Percentiles rank a stretch among this genome's conserved stretches.
These are phyloP conservation scores for Penicillium sp. DNA, from an alignment of 2,329 filamentous ascomycete genomes.

Conservation along the genomic window DNA sequence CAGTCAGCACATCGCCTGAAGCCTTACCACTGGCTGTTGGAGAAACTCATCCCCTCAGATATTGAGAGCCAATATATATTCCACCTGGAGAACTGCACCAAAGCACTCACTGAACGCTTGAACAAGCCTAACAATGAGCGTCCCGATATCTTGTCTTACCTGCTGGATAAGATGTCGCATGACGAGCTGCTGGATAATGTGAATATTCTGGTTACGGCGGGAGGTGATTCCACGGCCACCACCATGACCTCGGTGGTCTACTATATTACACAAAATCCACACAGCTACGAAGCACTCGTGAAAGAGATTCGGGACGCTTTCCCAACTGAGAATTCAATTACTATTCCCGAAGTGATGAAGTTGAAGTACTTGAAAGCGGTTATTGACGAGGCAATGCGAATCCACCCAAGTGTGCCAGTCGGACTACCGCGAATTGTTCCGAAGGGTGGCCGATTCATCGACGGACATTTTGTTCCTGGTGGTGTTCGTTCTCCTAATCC, in stretches of 20 bases:
- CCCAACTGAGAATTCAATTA: conserved; percentile 4
- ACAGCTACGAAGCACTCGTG: conserved; percentile 1
- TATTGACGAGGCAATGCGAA: conserved; percentile 4
- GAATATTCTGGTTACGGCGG: conserved; percentile 4
- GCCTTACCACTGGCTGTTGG: neutral
- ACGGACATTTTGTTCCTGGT: conserved; percentile 6
- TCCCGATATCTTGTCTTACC: neutral
- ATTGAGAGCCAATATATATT: neutral
- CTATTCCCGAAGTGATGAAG: neutral
- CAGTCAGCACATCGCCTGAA: conserved; percentile 9
- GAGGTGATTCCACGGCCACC: neutral
- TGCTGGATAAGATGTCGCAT: neutral
- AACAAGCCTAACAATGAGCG: neutral
- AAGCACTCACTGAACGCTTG: neutral
- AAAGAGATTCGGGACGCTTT: conserved; percentile 2
- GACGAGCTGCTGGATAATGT: conserved; percentile 7
- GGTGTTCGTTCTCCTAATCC: neutral
- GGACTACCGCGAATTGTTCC: conserved; percentile 6
- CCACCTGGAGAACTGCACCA: neutral
- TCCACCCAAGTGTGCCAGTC: conserved; percentile 7
- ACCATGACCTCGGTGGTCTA: neutral
- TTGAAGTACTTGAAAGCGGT: conserved; percentile 6
- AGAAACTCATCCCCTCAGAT: neutral
- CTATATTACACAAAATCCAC: conserved; percentile 4
- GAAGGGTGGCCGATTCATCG: conserved; percentile 2